Base-by-base conservation (phyloP, 345 rosid genomes). In the Barbarea vulgaris region DNA sequence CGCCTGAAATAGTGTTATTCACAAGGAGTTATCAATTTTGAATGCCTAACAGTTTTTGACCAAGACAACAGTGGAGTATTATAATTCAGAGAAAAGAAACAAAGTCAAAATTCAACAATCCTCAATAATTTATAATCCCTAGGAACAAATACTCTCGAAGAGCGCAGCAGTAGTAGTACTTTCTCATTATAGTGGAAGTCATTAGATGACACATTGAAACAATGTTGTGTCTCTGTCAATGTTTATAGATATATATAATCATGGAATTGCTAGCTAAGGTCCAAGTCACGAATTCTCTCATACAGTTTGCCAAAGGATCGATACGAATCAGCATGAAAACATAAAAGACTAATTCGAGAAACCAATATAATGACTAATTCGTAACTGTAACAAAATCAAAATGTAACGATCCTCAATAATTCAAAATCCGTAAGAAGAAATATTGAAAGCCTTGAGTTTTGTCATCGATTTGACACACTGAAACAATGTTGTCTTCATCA, bases 1-100 rank as follows among this genome's bases (percentile, higher is more conserved):
- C 97, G 44, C 98, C 98, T 94, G 84, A 62, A 80, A 68, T 17
- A 15, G 39, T 30, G 27, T 65, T 14, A 59, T 44, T 55, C 19
- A 30, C 70, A 72, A 72, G 15, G 10, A 27, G 5, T 18, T 0
- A 57, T 36, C 25, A 36, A 5, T 25, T 52, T 22, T 36, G 61
- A 67, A 56, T 42, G 64, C 6, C 55, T 55, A 69, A 42, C 65
- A 56, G 41, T 30, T 10, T 9, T 51, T 6, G 17, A 33, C 46
- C 52, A 63, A 30, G 53, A 52, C 47, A 53, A 9, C 5, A 53
- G 22, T 9, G 37, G 28, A 48, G 6, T n/a, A 9, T 14, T 28
- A 28, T 28, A 28, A 37, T 11, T 7, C 22, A 70, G 34, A 58
- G 19, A 36, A 7, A 0, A 48, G 24, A 19, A 57, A 71, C 51